A percentile compares a stretch with the other conserved stretches of the same genome.
Evolutionary conservation across 1,284 basidiomycete species (phyloP).

Genomic region (Cryptococcus sp.): DNA sequence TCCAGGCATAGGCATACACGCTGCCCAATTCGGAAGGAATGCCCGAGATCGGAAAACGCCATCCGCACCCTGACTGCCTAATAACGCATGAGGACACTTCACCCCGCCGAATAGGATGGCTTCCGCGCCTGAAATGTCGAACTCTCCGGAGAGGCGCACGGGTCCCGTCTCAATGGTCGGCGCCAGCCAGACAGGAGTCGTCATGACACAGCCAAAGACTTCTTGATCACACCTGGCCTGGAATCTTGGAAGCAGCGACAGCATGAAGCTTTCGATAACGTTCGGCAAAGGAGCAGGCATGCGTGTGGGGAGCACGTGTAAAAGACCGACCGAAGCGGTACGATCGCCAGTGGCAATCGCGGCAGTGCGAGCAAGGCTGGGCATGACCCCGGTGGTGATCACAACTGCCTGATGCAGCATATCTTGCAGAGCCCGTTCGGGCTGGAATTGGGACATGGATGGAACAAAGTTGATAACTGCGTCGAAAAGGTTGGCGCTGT

Average conservation of each 20-base stretch:
- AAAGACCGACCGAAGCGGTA: conserved; percentile 20
- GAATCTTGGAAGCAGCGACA: conserved; percentile 30
- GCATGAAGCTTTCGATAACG: conserved; percentile 42
- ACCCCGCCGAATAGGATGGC: conserved; percentile 41
- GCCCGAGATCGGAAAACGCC: conserved; percentile 22
- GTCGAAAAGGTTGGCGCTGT: conserved; percentile 28
- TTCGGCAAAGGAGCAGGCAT: conserved; percentile 32
- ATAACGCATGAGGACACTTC: conserved; percentile 17
- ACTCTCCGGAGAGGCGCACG: not conserved
- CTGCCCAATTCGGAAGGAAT: conserved; percentile 34
- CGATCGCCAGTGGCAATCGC: not conserved
- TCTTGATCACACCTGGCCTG: conserved; percentile 21
- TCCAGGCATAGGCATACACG: conserved; percentile 28
- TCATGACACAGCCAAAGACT: conserved; percentile 26
- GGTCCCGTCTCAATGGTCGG: conserved; percentile 15
- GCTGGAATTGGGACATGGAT: conserved; percentile 15
- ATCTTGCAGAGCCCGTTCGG: conserved; percentile 30
- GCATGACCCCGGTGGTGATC: conserved; percentile 38
- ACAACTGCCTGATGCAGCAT: conserved; percentile 44
- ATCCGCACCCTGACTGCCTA: not conserved
- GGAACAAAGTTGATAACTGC: conserved; percentile 46
- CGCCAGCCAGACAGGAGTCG: conserved; percentile 26
- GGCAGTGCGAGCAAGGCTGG: conserved; percentile 21
- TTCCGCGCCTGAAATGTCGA: conserved; percentile 28
- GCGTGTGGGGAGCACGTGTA: conserved; percentile 38